Conservation (phyloP, 2,329 filamentous ascomycete species). For the Xylariomycetidae sp. region DNA sequence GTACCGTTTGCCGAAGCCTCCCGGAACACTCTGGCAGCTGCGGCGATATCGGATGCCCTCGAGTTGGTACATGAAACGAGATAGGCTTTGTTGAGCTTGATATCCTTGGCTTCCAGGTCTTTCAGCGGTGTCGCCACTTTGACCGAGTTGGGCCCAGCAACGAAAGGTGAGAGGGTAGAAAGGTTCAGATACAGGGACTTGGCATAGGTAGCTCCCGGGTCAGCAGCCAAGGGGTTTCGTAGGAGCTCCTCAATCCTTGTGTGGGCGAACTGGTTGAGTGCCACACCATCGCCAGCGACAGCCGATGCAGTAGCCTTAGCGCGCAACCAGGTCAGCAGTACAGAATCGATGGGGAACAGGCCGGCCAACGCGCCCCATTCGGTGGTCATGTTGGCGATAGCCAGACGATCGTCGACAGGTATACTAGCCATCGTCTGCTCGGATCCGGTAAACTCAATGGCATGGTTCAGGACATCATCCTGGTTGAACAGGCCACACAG, state of each 20-base stretch:
- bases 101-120: slow-evolving; percentile 66
- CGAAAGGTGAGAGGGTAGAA: slow-evolving; percentile 74
- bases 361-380: slow-evolving; percentile 55
- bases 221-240: slow-evolving; percentile 59
- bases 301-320: slow-evolving; percentile 68
- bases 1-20: slow-evolving; percentile 63
- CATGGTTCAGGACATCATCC: slow-evolving; percentile 85
- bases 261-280: slow-evolving; percentile 62
- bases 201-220: slow-evolving; percentile 72
- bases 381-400: slow-evolving; percentile 75
- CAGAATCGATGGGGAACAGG: slow-evolving; percentile 73
- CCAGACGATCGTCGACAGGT: slow-evolving; percentile 65
- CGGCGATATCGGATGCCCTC: slow-evolving; percentile 71
- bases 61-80: slow-evolving; percentile 88
- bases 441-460: slow-evolving; percentile 79
- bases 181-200: slow-evolving; percentile 80
- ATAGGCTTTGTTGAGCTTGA: slow-evolving; percentile 78
- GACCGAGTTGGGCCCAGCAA: slow-evolving; percentile 85
- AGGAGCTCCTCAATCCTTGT: slow-evolving; percentile 66
- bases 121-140: slow-evolving; percentile 75
- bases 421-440: slow-evolving; percentile 71
- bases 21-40: slow-evolving; percentile 79
- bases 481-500: slow-evolving; percentile 81
- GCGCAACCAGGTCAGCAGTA: slow-evolving; percentile 67
- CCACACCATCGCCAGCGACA: slow-evolving; percentile 47